Evolutionary conservation across 768 basidiomycete species (phyloP).

Genomic region (Boletus eberwhitei): DNA sequence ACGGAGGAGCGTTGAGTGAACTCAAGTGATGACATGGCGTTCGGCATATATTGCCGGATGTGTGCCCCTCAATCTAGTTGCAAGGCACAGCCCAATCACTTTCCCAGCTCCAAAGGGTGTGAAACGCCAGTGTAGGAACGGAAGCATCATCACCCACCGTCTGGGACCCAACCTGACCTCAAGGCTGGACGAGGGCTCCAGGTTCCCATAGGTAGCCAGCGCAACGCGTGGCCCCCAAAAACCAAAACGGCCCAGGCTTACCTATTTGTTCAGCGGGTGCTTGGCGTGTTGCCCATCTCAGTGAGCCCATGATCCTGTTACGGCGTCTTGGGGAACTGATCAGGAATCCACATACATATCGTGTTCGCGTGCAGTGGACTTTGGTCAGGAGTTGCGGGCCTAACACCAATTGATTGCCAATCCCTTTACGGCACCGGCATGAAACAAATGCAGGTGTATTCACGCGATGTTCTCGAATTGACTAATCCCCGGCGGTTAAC

Average conservation of each 20-base stretch:
- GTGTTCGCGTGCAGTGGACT: slow-evolving; percentile 10
- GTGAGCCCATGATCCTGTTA: slow-evolving; percentile 16
- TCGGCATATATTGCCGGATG: slow-evolving; percentile 19
- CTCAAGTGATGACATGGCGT: slow-evolving; percentile 20
- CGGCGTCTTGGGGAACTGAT: slow-evolving; percentile 16
- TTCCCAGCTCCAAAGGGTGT: slow-evolving; percentile 22
- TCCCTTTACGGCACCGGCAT: slow-evolving; percentile 32
- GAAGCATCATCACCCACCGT: slow-evolving; percentile 11
- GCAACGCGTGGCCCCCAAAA: slow-evolving; percentile 8
- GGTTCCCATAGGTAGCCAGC: slow-evolving; percentile 14
- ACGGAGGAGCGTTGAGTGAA: slow-evolving; percentile 2
- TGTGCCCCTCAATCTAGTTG: slow-evolving; percentile 28
- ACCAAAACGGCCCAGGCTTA: slow-evolving; percentile 4
- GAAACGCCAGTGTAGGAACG: slow-evolving; percentile 27
- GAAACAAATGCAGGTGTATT: slow-evolving; percentile 24
- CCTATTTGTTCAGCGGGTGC: slow-evolving; percentile 1
- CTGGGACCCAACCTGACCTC: slow-evolving; percentile 6
- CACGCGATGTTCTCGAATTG: slow-evolving; percentile 25
- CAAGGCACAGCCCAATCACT: slow-evolving; percentile 29
- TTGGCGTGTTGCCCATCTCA: slow-evolving; percentile 19
- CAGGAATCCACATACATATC: slow-evolving; percentile 4
- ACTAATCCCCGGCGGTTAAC: slow-evolving; percentile 32
- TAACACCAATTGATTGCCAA: slow-evolving; percentile 30
- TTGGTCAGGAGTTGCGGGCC: slow-evolving; percentile 8
- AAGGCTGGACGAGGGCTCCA: slow-evolving; percentile 3